Evolutionary conservation across 2,329 filamentous ascomycete genomes (phyloP).

Genomic region (Sporothrix curviconia): DNA sequence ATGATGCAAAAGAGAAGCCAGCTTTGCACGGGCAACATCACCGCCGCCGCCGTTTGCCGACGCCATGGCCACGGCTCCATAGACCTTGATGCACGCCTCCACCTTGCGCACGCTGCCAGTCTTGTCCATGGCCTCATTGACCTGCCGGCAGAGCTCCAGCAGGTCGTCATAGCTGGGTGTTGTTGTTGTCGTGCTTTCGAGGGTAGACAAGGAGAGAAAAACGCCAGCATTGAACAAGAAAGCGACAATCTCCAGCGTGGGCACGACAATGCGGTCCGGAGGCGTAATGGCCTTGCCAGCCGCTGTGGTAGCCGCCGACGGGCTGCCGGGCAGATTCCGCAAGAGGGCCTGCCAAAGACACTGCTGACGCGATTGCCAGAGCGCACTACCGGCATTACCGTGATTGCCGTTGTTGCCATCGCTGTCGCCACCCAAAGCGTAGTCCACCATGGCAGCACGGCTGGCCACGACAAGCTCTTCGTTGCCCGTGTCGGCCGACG

Average conservation of each 20-base stretch:
- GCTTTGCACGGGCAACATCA: constrained; percentile 55
- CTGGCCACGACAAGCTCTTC: constrained; percentile 67
- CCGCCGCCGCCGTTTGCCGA: constrained; percentile 32
- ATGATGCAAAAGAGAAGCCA: constrained; percentile 69
- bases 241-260: constrained; percentile 67
- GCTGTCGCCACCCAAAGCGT: constrained; percentile 35
- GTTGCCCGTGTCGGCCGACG: constrained; percentile 70
- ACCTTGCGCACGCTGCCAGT: constrained; percentile 76
- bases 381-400: too few species aligned
- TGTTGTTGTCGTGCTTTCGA: too few species aligned
- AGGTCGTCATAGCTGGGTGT: constrained; percentile 33
- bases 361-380: neutral
- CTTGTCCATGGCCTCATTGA: constrained; percentile 77
- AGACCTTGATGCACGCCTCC: constrained; percentile 72
- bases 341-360: constrained; percentile 37
- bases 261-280: constrained; percentile 66
- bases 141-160: constrained; percentile 58
- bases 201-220: constrained; percentile 25
- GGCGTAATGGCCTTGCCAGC: constrained; percentile 33
- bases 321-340: constrained; percentile 40
- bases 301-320: neutral
- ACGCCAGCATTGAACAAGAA: constrained; percentile 65
- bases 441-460: constrained; percentile 55
- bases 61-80: constrained; percentile 56
- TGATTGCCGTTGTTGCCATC: too few species aligned